Base-by-base conservation (phyloP, 1,139 yeast species). In the Pichia terricola region DNA sequence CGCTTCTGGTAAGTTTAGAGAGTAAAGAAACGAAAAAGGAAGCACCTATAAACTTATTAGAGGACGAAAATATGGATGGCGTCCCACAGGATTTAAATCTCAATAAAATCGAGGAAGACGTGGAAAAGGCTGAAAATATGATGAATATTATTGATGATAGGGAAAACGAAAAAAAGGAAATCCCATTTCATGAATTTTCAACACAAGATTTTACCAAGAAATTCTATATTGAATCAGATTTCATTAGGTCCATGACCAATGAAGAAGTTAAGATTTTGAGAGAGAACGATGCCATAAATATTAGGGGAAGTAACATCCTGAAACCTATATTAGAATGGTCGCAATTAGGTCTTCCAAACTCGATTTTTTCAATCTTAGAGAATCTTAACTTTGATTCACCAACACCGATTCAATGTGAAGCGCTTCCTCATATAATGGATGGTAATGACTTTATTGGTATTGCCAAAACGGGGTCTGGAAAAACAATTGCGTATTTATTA, bases 401-500 rank as follows among this genome's bases (percentile, higher is more conserved):
- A 1, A 85, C 96, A 0, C 77, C 96, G 0, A 87, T 94, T 46
- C 99, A 94, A 61, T 72, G 89, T 0, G 96, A 89, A 58, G 89
- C 96, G 0, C 70, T 89, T 22, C 98, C 99, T 0, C 83, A 89
- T 0, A 77, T 88, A 22, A 82, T 91, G 91, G 71, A 82, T 4
- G 97, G 98, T 0, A 64, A 85, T 45, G 97, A 94, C 65, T 77
- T 91, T 4, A 82, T 94, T 43, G 97, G 96, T 5, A 83, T 91
- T 32, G 97, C 98, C 0, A 87, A 88, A 53, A 91, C 99, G 0
- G 98, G 99, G 0, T 86, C 96, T 3, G 98, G 98, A 2, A 91
- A 91, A 59, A 94, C 98, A 0, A 70, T 91, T 56, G 83, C 96
- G 1, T 94, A 86, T 62, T 68, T 88, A 8, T 60, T 94, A 9